Evolutionary conservation across 306 rosid genomes (phyloP), one percentile per base, ranked within the genome.

Genomic region (Prunus mira): DNA sequence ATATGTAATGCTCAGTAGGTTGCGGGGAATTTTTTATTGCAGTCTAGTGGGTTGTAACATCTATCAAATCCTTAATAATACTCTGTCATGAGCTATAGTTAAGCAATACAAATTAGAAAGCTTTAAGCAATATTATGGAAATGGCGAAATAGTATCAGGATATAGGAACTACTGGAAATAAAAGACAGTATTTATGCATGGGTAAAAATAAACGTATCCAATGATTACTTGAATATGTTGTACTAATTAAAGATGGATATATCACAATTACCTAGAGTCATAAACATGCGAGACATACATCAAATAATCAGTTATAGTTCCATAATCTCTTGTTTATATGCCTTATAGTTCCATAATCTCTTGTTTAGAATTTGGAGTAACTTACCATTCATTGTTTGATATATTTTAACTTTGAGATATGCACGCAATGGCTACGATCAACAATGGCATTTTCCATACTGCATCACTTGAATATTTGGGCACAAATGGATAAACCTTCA

Each of bases 401-500:
- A 9, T 20, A 7, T 32, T 55, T 24, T 72, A 57, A 8, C 67
- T 24, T 58, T 18, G 67, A 25, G 25, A 60, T 6, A 17, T 18
- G 58, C 19, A 25, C 27, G 0, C 67, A 1, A 22, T 73, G 47
- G 49, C 24, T 45, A 73, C 46, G 30, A 28, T 58, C 11, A 45
- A 73, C 8, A 18, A 18, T 72, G 54, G 25, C 56, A 10, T 45
- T 68, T 14, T 49, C 72, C 15, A 27, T 14, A 7, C 15, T 14
- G 18, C 54, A 22, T 72, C 14, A n/a, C 55, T 72, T 56, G 55
- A 41, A 17, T 32, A 34, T 72, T 41, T 72, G 28, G 77, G 60
- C 6, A 47, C 3, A 45, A 12, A 25, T 25, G 46, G 41, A 58
- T 46, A 3, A 73, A 9, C 27, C 0, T 19, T 67, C 27, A 24